phyloP scores from a whole-genome alignment of 1,284 basidiomycete species.

The Ceratobasidium sp. region DNA sequence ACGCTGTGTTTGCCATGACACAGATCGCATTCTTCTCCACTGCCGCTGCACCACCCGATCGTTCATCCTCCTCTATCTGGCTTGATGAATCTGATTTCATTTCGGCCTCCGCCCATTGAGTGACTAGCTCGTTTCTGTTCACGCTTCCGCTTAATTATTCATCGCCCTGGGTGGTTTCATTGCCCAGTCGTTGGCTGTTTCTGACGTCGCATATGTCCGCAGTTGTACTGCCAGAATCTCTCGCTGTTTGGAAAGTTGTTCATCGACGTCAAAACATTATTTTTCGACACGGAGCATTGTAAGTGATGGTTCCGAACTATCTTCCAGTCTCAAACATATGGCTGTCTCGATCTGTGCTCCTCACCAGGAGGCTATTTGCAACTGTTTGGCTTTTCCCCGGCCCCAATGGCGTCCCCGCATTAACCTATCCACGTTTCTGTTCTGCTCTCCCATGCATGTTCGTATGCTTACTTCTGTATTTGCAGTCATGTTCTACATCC shows the following conservation, averaged over 20 bases:
- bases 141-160: slow-evolving; percentile 31
- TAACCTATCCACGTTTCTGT: slow-evolving; percentile 1
- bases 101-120: slow-evolving; percentile 24
- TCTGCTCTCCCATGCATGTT: background rate
- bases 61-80: slow-evolving; percentile 17
- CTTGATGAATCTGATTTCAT: slow-evolving; percentile 31
- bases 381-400: slow-evolving; percentile 4
- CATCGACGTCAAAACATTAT: slow-evolving; percentile 97
- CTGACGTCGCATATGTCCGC: slow-evolving; percentile 40
- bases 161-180: background rate
- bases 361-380: background rate
- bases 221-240: slow-evolving; percentile 96
- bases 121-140: slow-evolving; percentile 19
- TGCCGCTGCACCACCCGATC: slow-evolving; percentile 23
- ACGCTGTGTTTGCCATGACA: slow-evolving; percentile 11
- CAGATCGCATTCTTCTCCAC: slow-evolving; percentile 13
- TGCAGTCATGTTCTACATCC: slow-evolving; percentile 90
- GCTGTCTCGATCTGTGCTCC: slow-evolving; percentile 12
- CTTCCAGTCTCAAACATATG: background rate
- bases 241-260: slow-evolving; percentile 98
- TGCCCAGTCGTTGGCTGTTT: background rate
- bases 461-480: slow-evolving; percentile 22
- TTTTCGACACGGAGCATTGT: slow-evolving; percentile 92
- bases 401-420: background rate
- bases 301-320: slow-evolving; percentile 49